Evolutionary conservation across 2,329 filamentous ascomycete genomes (phyloP), one percentile per base, ranked within the genome.

Genomic region (Ophiostoma perfectum): DNA sequence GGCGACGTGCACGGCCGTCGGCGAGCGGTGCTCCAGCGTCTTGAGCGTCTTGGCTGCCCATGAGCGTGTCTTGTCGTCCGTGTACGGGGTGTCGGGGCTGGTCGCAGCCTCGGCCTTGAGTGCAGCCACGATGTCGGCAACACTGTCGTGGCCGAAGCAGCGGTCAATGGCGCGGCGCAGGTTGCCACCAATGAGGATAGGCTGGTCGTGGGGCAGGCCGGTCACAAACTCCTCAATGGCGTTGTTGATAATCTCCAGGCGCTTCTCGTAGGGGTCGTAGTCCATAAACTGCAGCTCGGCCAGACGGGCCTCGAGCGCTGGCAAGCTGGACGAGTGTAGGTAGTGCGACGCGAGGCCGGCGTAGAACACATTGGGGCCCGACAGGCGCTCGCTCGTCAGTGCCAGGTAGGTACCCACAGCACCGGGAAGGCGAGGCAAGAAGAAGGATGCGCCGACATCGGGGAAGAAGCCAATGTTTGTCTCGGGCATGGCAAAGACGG

Each of bases 401-500:
- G 93, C 95, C 60, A 99, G 88, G 79, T 98, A 99, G 27, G 91
- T 97, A 69, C 95, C 95, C 68, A 96, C 80, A 70, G 88, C 82
- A 65, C 95, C 95, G 74, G 96, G 88, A 83, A 99, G 88, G 71
- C 93, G 86, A 16, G 95, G 92, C 67, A 99, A 83, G 83, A 98
- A 98, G 82, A 98, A 99, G 11, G 92, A 96, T 44, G 90, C 96
- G 70, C 95, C 95, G 65, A 99, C 95, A 75, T 99, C 96, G 6
- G 96, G 95, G 84, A 99, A 99, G 83, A 98, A 97, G 52, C 95
- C 95, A 76, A 99, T 99, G 8, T 88, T 96, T 4, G 95, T 99
- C 81, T 99, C 95, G 42, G 95, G 95, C 95, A 99, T 99, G 73
- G 96, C 93, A 75, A 99, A 98, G 64, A 96, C 81, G 5, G 95